Conservation (phyloP, 2,329 filamentous ascomycete species). For the Cytospora piceae region DNA sequence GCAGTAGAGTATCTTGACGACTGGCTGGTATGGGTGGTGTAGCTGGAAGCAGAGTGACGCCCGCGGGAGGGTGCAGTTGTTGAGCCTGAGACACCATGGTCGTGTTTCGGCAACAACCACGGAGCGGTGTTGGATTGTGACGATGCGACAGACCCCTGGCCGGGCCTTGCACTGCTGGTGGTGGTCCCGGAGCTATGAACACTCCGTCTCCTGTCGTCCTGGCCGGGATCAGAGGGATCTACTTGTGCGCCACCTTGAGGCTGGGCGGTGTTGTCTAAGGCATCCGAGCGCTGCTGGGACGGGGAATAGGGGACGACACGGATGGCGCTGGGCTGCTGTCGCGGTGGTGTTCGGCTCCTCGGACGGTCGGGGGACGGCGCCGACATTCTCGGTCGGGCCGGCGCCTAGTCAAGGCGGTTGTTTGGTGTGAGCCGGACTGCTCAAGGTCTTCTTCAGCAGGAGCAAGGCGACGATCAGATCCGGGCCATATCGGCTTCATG, state of each 20-base stretch:
- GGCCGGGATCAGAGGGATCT: constrained; percentile 11
- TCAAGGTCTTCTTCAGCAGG: constrained; percentile 22
- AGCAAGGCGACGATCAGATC: constrained; percentile 37
- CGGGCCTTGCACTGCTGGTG: constrained; percentile 6
- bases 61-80: constrained; percentile 42
- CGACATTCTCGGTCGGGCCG: constrained; percentile 35
- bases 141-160: constrained; percentile 13
- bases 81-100: constrained; percentile 51
- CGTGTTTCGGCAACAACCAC: constrained; percentile 32
- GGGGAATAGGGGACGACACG: constrained; percentile 55
- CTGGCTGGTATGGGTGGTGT: constrained; percentile 26
- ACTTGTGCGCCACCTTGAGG: constrained; percentile 30
- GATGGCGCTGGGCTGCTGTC: constrained; percentile 48
- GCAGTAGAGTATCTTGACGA: constrained; percentile 23
- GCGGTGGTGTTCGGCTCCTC: constrained; percentile 41
- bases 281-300: constrained; percentile 39
- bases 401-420: constrained; percentile 14
- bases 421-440: constrained; percentile 22
- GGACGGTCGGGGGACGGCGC: constrained; percentile 35
- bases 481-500: constrained; percentile 40
- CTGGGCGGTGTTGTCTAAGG: constrained; percentile 33
- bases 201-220: constrained; percentile 18
- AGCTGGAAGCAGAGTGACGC: constrained; percentile 23
- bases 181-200: constrained; percentile 16
- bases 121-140: constrained; percentile 33